A percentile compares a stretch with the other conserved stretches of the same genome.
phyloP scores from a whole-genome alignment of 2,329 filamentous ascomycete genomes.

The Juglanconis oblonga region DNA sequence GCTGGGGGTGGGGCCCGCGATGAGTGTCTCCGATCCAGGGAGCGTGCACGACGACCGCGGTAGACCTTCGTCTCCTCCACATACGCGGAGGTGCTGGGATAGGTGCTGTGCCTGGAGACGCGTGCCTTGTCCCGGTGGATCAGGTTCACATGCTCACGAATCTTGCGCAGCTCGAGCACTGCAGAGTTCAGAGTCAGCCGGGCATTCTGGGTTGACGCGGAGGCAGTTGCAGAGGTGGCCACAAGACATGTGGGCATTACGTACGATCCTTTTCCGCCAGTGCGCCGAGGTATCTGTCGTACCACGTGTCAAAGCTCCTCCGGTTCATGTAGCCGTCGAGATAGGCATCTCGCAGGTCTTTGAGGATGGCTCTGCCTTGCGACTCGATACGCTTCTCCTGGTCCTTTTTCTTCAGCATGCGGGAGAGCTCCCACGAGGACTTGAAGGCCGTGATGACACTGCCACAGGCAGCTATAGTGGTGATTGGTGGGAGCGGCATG shows the following conservation, averaged over 20 bases:
- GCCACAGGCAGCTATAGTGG: slow-evolving; percentile 27
- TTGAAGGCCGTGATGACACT: slow-evolving; percentile 29
- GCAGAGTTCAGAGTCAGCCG: neutral
- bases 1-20: neutral
- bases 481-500: slow-evolving; percentile 25
- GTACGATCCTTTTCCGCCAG: slow-evolving; percentile 27
- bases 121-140: slow-evolving; percentile 13
- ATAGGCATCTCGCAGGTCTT: slow-evolving; percentile 14
- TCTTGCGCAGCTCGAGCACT: slow-evolving; percentile 17
- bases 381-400: slow-evolving; percentile 19
- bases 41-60: slow-evolving; percentile 12
- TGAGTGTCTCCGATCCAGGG: slow-evolving; percentile 6
- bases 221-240: no score
- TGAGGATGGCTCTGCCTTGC: slow-evolving; percentile 14
- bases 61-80: slow-evolving; percentile 9
- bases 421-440: slow-evolving; percentile 28
- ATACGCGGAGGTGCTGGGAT: slow-evolving; percentile 3
- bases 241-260: neutral
- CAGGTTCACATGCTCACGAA: slow-evolving; percentile 15
- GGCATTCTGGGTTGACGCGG: neutral
- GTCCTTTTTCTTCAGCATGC: slow-evolving; percentile 27
- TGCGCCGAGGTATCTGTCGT: slow-evolving; percentile 26
- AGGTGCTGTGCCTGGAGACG: slow-evolving; percentile 11
- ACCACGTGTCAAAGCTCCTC: slow-evolving; percentile 25
- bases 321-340: slow-evolving; percentile 23